These are phyloP conservation scores for Fagopyrum tataricum DNA, from an alignment of 148 eudicot species.

Conservation along the genomic window DNA sequence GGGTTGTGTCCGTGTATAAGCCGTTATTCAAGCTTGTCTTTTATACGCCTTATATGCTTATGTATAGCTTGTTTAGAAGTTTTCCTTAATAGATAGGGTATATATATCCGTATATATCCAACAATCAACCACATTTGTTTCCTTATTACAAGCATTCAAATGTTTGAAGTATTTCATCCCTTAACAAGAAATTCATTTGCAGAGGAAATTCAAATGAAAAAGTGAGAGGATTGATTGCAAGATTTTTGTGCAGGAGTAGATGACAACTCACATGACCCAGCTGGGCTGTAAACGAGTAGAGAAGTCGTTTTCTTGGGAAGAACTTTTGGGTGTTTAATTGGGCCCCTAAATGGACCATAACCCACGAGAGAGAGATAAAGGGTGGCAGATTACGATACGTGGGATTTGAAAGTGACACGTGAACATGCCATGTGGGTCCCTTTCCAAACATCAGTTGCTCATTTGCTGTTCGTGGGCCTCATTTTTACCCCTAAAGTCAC, in stretches of 20 bases:
- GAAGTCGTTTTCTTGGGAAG: conserved; percentile 7
- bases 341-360: background rate
- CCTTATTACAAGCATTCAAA: no score
- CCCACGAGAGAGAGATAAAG: background rate
- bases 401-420: conserved; percentile 6
- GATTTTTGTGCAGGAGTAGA: background rate
- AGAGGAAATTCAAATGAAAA: background rate
- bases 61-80: no score
- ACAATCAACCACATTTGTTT: no score
- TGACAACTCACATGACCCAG: background rate
- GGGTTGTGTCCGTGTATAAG: no score
- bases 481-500: background rate
- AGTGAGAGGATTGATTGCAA: background rate
- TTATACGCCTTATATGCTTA: no score
- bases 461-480: background rate
- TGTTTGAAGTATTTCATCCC: no score
- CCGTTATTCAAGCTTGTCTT: no score
- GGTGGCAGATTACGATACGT: no score
- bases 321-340: background rate
- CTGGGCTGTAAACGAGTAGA: background rate
- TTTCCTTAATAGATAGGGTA: no score
- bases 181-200: no score
- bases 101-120: no score
- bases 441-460: conserved; percentile 2
- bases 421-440: conserved; percentile 7